These are phyloP conservation scores for Colletotrichum horii DNA, from an alignment of 2,329 filamentous ascomycete species.

Conservation along the genomic window DNA sequence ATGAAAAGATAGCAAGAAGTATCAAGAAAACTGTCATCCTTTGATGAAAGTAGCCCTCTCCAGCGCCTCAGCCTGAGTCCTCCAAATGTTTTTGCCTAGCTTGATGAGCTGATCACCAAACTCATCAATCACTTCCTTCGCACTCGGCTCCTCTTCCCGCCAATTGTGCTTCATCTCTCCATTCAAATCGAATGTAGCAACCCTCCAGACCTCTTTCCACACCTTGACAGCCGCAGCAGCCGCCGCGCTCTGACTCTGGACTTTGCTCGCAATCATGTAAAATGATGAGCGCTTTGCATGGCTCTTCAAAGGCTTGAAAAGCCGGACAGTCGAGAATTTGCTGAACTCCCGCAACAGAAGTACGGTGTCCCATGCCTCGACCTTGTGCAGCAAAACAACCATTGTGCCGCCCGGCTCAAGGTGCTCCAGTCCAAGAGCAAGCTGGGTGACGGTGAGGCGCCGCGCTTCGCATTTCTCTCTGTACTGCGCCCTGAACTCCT, in stretches of 20 bases:
- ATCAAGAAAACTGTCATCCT: not conserved
- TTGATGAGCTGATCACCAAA: not conserved
- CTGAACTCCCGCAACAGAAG: conserved; percentile 42
- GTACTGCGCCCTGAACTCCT: conserved; percentile 27
- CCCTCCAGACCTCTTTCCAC: conserved; percentile 46
- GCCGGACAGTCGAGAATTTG: conserved; percentile 40
- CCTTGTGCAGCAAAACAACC: conserved; percentile 54
- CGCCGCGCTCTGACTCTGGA: conserved; percentile 35
- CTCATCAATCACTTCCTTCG: not conserved
- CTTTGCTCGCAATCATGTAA: conserved; percentile 53
- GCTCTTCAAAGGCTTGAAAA: conserved; percentile 48
- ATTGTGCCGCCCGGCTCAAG: conserved; percentile 48
- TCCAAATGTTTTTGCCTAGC: not conserved
- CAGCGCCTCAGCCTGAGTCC: not conserved
- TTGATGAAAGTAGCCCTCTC: not conserved
- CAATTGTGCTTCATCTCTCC: not conserved
- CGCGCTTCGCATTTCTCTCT: conserved; percentile 38
- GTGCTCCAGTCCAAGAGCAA: conserved; percentile 50
- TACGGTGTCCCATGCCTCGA: conserved; percentile 45
- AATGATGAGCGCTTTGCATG: conserved; percentile 54
- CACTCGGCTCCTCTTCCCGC: not conserved
- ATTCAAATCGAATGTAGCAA: conserved; percentile 33
- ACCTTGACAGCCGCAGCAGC: conserved; percentile 38
- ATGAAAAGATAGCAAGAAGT: not conserved
- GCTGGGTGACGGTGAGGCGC: conserved; percentile 42